A percentile compares a stretch with the other conserved stretches of the same genome.
phyloP scores from a whole-genome alignment of 129 eudicot genomes.

The Chrysanthemum lavandulifolium region DNA sequence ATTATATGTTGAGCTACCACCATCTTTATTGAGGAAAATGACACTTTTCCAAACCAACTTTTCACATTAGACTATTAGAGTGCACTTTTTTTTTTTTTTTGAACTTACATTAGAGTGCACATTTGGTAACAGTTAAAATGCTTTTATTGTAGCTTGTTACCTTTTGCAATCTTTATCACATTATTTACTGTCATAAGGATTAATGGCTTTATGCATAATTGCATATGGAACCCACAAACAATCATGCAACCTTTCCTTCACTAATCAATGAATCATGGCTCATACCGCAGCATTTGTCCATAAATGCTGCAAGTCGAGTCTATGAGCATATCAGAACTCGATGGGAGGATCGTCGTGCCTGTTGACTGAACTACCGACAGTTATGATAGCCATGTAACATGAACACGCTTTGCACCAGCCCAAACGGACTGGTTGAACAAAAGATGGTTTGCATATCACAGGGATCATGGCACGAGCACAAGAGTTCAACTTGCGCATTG shows the following conservation, averaged over 20 bases:
- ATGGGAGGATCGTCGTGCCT: not conserved
- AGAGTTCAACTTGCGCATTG: not conserved
- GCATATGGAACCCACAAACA: conserved; percentile 25
- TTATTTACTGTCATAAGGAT: conserved; percentile 5
- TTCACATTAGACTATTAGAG: too few species aligned
- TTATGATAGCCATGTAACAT: not conserved
- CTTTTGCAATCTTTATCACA: conserved; percentile 6
- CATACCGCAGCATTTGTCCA: not conserved
- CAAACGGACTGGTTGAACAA: not conserved
- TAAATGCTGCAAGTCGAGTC: not conserved
- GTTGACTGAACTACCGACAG: not conserved
- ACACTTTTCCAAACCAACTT: conserved; percentile 1
- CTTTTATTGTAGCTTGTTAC: conserved; percentile 3
- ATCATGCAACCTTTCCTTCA: conserved; percentile 9
- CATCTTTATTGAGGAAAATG: not conserved
- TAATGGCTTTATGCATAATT: conserved; percentile 6
- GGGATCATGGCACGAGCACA: not conserved
- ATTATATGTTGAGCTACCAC: not conserved
- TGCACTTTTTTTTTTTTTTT: too few species aligned
- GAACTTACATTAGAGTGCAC: not conserved
- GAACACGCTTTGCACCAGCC: not conserved
- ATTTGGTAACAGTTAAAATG: conserved; percentile 8
- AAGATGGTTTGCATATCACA: not conserved
- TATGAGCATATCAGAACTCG: not conserved
- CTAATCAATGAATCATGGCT: not conserved